Evolutionary conservation across 257 asterid genomes (phyloP), one percentile per base, ranked within the genome.

Genomic region (Fraxinus americana): DNA sequence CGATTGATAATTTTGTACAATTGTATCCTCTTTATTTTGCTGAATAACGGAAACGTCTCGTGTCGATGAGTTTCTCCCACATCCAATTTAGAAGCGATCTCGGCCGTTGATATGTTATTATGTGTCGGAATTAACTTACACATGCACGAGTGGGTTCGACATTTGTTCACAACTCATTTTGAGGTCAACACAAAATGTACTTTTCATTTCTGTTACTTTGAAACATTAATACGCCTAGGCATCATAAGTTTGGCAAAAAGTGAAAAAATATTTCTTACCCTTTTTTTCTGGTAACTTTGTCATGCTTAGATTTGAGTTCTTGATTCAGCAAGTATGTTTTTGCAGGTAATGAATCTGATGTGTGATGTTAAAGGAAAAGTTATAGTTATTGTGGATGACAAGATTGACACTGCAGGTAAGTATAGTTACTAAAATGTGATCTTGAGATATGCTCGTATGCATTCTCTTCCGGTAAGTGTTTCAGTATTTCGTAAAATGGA

Each of bases 311-410:
- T 29, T 70, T 67, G 10, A 68, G 29, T 65, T 32, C 43, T 79
- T 38, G 71, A 72, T 50, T 73, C 70, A 32, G 36, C 36, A 57
- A 36, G 59, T 29, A 1, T 27, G 71, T 77, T 65, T 72, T 5
- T 83, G 57, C 87, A 93, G 98, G 98, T 93, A 72, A 90, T 93
- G 98, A 93, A 93, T 86, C 84, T 93, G 85, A 93, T 93, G 75
- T 97, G 98, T 81, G 98, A 93, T 81, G 98, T 93, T 72, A 86
- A 87, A 84, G 98, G 98, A 71, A 93, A 93, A 86, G 94, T 93
- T 84, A 96, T 97, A 5, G 98, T 93, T 43, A 91, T 93, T 97
- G 89, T 93, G 77, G 98, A 93, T 86, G 98, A 93, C 89, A 93
- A 91, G 98, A 93, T 93, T 79, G 98, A 93, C 85, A 93, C 98